These are phyloP conservation scores for Blastocystis sp. DNA, from an alignment of 352 stramenopile genomes.

Conservation along the genomic window DNA sequence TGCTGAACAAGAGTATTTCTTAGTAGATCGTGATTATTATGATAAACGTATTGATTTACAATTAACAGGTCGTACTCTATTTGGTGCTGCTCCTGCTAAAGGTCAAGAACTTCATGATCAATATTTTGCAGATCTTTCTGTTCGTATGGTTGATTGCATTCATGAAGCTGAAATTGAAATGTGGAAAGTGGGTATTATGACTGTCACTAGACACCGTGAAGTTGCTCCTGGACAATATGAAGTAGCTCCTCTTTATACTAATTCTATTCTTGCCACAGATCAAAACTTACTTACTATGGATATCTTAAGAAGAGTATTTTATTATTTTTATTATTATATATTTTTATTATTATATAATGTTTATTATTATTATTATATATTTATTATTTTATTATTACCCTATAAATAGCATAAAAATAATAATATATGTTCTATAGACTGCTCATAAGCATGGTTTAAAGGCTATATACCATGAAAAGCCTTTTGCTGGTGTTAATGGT, in stretches of 20 bases:
- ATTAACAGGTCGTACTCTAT: constrained; percentile 56
- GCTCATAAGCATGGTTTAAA: constrained; percentile 53
- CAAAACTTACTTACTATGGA: constrained; percentile 66
- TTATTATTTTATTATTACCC: too few relatives aligned
- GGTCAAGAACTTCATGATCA: constrained; percentile 65
- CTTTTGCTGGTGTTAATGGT: constrained; percentile 63
- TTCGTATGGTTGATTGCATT: constrained; percentile 54
- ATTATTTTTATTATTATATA: too few relatives aligned
- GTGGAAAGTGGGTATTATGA: constrained; percentile 52
- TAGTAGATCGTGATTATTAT: constrained; percentile 57
- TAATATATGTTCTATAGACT: too few relatives aligned
- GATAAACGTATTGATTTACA: constrained; percentile 56
- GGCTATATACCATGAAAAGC: constrained; percentile 63
- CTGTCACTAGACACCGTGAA: constrained; percentile 61
- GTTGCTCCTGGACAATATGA: constrained; percentile 64
- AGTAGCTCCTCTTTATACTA: constrained; percentile 55
- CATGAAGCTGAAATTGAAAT: constrained; percentile 60
- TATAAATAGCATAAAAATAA: too few relatives aligned
- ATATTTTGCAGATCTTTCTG: constrained; percentile 58
- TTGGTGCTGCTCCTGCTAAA: constrained; percentile 54
- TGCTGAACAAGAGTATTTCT: constrained; percentile 66
- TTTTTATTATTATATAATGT: too few relatives aligned
- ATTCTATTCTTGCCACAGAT: constrained; percentile 57
- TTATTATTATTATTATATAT: too few relatives aligned
- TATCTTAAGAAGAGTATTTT: constrained; percentile 59